These are phyloP conservation scores for Aspergillus jensenii DNA, from an alignment of 2,329 filamentous ascomycete genomes.

Conservation along the genomic window DNA sequence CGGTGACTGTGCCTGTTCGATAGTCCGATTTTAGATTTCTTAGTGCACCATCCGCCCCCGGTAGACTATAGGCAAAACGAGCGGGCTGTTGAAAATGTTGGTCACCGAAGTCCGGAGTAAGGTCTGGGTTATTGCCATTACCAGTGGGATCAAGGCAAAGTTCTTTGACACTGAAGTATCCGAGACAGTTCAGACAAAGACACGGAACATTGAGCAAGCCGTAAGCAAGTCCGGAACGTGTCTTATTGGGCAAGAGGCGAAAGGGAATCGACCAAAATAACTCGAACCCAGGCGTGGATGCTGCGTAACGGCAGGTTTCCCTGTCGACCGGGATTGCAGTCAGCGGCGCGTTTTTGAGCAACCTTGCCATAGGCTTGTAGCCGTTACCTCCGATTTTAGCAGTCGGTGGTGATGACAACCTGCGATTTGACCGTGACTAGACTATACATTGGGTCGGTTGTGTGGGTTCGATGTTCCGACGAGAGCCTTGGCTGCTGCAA, in stretches of 20 bases:
- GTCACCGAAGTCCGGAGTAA: neutral
- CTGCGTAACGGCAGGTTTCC: neutral
- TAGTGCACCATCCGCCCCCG: neutral
- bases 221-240: neutral
- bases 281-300: neutral
- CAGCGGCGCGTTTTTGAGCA: conserved; percentile 3
- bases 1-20: neutral
- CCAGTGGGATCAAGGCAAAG: neutral
- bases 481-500: conserved; percentile 14
- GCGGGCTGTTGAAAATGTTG: neutral
- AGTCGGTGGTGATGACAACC: neutral
- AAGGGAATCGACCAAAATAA: neutral
- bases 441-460: conserved; percentile 13
- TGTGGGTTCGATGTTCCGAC: conserved; percentile 6
- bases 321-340: neutral
- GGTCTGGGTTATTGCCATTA: neutral
- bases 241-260: neutral
- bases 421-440: neutral
- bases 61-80: neutral
- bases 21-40: neutral
- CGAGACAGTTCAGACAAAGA: neutral
- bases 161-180: neutral
- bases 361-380: neutral
- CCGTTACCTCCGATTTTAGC: conserved; percentile 1
- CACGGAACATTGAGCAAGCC: neutral